Evolutionary conservation across 208 protist genomes (phyloP), one percentile per base, ranked within the genome.

Genomic region (Novymonas esmeraldas): DNA sequence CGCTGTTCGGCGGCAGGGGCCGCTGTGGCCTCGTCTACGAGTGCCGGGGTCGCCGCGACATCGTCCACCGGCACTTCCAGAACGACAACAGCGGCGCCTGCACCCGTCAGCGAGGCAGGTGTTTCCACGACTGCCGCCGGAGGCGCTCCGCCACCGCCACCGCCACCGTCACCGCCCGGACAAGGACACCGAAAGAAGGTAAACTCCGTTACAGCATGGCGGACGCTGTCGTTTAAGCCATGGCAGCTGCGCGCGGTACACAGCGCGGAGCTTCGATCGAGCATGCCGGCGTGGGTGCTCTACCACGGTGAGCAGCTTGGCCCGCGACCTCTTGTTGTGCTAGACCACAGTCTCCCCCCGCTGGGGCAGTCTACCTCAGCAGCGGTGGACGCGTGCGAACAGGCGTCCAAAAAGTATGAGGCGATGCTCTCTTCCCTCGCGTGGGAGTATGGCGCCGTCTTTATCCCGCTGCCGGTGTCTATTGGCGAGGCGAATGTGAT

Each of bases 361-460:
- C 31, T 60, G 22, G 62, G 56, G 29, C 31, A 42, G n/a, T 36
- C 22, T 4, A 28, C 64, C 10, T 56, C 72, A 14, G 73, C 50
- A 36, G 65, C 71, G 22, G 49, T 38, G 3, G 71, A 73, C 22
- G 49, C 50, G 14, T 38, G 34, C 5, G 28, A 54, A n/a, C 49
- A 66, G 26, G 84, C 78, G 6, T 77, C 82, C 4, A 64, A 64
- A 22, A 91, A 85, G 71, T 94, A 85, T 57, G 82, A 85, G 42
- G 50, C 69, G 39, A 79, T 93, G 46, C 65, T 92, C 22, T 86
- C 87, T 5, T 78, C 85, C 0, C 64, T 91, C 28, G 29, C 45
- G 39, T 94, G 88, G 88, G 70, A 66, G 6, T 71, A 94, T 52
- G 91, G 91, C n/a, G 87, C 77, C 4, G 79, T 96, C 18, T 92